These are phyloP conservation scores for Beauveria sp. DNA, from an alignment of 2,329 filamentous ascomycete species.

Conservation along the genomic window DNA sequence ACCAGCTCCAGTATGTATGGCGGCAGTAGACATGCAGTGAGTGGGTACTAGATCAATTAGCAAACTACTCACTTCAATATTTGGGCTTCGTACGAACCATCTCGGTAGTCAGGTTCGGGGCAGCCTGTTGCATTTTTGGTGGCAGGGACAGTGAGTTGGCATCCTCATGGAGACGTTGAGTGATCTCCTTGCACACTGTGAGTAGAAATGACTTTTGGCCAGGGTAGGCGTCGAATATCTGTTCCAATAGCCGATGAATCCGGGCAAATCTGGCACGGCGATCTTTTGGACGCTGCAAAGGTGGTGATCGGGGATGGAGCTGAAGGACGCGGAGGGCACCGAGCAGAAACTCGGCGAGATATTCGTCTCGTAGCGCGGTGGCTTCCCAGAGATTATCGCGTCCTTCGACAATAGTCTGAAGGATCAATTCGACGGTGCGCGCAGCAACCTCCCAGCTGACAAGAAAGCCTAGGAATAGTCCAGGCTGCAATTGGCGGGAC, in stretches of 20 bases:
- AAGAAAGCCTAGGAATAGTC: conserved; percentile 30
- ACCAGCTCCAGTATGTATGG: conserved; percentile 27
- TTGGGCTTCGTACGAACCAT: conserved; percentile 22
- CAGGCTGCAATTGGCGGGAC: conserved; percentile 25
- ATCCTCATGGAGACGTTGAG: conserved; percentile 25
- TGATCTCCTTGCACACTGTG: conserved; percentile 29
- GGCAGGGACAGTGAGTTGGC: conserved; percentile 27
- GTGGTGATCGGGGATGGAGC: conserved; percentile 29
- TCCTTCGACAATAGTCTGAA: conserved; percentile 28
- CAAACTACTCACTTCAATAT: conserved; percentile 1
- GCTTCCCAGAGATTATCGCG: conserved; percentile 27
- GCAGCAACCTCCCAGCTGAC: conserved; percentile 33
- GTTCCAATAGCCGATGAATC: conserved; percentile 29
- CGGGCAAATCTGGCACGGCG: conserved; percentile 30
- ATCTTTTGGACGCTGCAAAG: conserved; percentile 25
- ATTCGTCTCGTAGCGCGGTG: conserved; percentile 25
- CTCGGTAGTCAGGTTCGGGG: conserved; percentile 29
- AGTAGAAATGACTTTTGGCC: conserved; percentile 30
- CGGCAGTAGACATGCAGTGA: conserved; percentile 26
- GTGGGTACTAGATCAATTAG: conserved; percentile 21
- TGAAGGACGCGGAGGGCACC: conserved; percentile 29
- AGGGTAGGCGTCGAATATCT: conserved; percentile 31
- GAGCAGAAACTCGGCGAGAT: conserved; percentile 29
- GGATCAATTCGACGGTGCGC: conserved; percentile 29
- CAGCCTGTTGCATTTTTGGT: conserved; percentile 22